These are phyloP conservation scores for Metarhizium humberi DNA, from an alignment of 2,329 filamentous ascomycete genomes.

Conservation along the genomic window DNA sequence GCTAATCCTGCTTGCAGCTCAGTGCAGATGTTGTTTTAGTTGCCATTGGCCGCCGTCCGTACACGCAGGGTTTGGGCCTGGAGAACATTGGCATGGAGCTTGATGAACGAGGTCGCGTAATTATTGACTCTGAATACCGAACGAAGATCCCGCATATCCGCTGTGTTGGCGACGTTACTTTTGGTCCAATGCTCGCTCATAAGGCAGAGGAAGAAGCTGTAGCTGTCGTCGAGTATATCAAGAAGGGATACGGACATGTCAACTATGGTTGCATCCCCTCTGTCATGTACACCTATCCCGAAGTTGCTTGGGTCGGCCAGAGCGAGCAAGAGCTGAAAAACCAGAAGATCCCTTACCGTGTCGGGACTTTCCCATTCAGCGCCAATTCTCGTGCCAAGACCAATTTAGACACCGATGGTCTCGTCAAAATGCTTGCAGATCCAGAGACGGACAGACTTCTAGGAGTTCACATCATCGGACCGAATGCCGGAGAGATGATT, in stretches of 20 bases:
- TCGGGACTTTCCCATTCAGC: conserved; percentile 92
- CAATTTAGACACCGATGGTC: conserved; percentile 88
- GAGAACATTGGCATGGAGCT: conserved; percentile 90
- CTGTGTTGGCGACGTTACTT: conserved; percentile 91
- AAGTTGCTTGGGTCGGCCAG: conserved; percentile 97
- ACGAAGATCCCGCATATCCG: conserved; percentile 97
- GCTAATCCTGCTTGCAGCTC: conserved; percentile 44
- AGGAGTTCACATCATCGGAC: conserved; percentile 91
- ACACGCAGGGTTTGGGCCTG: conserved; percentile 82
- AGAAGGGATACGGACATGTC: conserved; percentile 95
- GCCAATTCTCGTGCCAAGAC: conserved; percentile 99
- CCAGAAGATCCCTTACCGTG: conserved; percentile 80
- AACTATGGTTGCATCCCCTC: conserved; percentile 97
- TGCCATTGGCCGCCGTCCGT: conserved; percentile 91
- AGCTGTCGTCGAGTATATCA: conserved; percentile 91
- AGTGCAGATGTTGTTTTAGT: conserved; percentile 94
- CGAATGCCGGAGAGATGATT: conserved; percentile 98
- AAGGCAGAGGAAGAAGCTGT: conserved; percentile 98
- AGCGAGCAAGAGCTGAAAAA: conserved; percentile 94
- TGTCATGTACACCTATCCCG: conserved; percentile 99
- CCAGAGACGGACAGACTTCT: conserved; percentile 93
- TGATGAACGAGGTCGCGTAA: conserved; percentile 86
- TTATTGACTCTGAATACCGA: conserved; percentile 98
- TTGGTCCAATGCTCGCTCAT: conserved; percentile 97
- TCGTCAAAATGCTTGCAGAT: conserved; percentile 96